Percentiles rank a stretch among this genome's conserved stretches.
Evolutionary conservation across 352 stramenopile species (phyloP).

Genomic region (Halophytophthora polymorphica): DNA sequence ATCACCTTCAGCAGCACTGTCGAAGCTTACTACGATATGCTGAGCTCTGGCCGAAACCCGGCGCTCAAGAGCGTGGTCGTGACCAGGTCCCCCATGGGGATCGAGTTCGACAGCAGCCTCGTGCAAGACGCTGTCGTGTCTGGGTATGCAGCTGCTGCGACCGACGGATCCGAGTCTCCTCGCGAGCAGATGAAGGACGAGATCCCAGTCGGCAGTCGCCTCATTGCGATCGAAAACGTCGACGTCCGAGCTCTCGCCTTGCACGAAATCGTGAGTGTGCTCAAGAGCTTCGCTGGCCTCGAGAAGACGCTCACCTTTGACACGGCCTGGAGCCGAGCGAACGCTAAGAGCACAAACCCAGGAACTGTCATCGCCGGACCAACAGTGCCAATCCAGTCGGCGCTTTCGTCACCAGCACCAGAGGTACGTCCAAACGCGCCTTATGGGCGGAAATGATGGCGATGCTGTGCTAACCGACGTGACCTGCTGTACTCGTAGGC

Average conservation of each 20-base stretch:
- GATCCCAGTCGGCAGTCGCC: conserved; percentile 37
- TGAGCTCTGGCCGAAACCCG: conserved; percentile 13
- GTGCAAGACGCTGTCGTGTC: conserved; percentile 17
- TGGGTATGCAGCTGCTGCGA: conserved; percentile 11
- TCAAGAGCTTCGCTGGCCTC: conserved; percentile 26
- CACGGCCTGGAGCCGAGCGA: conserved; percentile 2
- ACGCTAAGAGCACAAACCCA: neutral
- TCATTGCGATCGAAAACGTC: conserved; percentile 45
- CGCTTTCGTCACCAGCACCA: too few species aligned
- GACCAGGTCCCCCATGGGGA: conserved; percentile 21
- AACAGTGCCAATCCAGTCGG: neutral
- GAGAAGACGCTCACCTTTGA: conserved; percentile 40
- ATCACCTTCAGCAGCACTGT: conserved; percentile 57
- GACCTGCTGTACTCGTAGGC: conserved; percentile 1
- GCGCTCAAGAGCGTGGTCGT: conserved; percentile 16
- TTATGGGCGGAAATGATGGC: too few species aligned
- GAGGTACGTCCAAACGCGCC: too few species aligned
- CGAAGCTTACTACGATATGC: conserved; percentile 32
- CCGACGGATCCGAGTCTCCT: conserved; percentile 3
- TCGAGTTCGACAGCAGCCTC: conserved; percentile 27
- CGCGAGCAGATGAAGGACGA: conserved; percentile 11
- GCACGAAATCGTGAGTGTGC: conserved; percentile 27
- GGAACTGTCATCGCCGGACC: too few species aligned
- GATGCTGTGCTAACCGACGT: neutral
- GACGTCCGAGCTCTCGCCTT: conserved; percentile 38